Evolutionary conservation across 176 grass and related monocot genomes (phyloP).

Genomic region (Oryza glumipatula): DNA sequence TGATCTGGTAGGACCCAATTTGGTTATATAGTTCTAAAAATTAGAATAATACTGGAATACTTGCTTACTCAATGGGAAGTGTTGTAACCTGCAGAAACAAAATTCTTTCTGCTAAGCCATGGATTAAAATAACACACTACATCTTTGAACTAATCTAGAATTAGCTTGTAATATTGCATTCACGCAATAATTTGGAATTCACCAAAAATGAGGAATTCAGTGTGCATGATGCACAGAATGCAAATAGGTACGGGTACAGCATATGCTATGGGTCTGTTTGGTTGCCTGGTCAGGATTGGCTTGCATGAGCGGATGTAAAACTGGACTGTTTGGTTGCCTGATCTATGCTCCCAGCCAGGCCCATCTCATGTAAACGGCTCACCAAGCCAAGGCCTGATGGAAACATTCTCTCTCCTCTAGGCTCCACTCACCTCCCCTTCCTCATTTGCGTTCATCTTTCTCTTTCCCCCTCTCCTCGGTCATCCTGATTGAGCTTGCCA

Average conservation of each 20-base stretch:
- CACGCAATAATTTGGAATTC: not conserved
- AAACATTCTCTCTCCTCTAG: no score
- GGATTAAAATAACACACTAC: not conserved
- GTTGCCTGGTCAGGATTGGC: no score
- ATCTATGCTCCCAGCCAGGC: no score
- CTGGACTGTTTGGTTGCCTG: no score
- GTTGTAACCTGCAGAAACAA: not conserved
- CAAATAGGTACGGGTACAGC: not conserved
- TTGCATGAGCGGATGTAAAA: no score
- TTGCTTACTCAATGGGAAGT: no score
- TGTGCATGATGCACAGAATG: not conserved
- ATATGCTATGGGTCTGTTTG: not conserved
- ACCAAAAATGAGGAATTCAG: not conserved
- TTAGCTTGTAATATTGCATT: not conserved
- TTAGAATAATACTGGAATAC: not conserved
- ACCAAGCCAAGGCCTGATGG: no score
- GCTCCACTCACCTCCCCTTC: no score
- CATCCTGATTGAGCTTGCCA: no score
- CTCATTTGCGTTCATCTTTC: no score
- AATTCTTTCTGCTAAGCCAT: not conserved
- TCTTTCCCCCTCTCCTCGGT: no score
- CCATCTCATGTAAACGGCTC: no score
- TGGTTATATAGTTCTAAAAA: not conserved
- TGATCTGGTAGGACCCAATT: not conserved
- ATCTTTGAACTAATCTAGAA: not conserved